Evolutionary conservation across 106 monocot genomes (phyloP).

Genomic region (Dendrobium catenatum): DNA sequence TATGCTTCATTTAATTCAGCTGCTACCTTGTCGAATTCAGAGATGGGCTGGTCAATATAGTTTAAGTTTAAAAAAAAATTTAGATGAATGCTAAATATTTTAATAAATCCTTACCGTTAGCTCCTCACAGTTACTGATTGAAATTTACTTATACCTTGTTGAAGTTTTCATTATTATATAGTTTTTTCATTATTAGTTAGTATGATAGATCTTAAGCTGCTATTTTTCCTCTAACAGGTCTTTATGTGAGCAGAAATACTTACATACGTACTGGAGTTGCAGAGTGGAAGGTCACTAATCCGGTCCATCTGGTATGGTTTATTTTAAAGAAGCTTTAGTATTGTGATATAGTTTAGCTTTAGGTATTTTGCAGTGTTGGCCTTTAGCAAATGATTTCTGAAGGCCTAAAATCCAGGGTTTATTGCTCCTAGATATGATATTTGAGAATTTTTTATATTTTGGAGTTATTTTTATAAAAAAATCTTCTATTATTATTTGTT

Average conservation of each 20-base stretch:
- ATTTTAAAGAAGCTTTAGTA: not conserved
- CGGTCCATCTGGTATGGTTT: slow-evolving; percentile 81
- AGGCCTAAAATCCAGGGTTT: not conserved
- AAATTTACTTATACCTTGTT: not conserved
- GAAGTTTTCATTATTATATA: not conserved
- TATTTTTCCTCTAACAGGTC: slow-evolving; percentile 35
- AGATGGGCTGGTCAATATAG: not conserved
- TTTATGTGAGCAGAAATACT: slow-evolving; percentile 96
- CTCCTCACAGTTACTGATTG: not conserved
- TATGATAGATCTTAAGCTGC: not conserved
- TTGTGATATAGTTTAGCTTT: not conserved
- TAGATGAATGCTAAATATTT: not conserved
- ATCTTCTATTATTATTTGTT: slow-evolving; percentile 5
- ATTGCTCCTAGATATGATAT: not conserved
- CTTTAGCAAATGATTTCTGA: not conserved
- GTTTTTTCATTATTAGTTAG: not conserved
- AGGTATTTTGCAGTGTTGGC: not conserved
- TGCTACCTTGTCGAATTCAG: not conserved
- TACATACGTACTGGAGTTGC: slow-evolving; percentile 79
- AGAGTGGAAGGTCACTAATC: slow-evolving; percentile 83
- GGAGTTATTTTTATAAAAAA: not conserved
- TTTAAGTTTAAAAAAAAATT: too few species aligned
- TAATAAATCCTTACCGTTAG: not conserved
- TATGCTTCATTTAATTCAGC: not conserved
- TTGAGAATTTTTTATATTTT: not conserved